Evolutionary conservation across 495 filamentous ascomycete species (phyloP).

Genomic region (Xylaria bambusicola): DNA sequence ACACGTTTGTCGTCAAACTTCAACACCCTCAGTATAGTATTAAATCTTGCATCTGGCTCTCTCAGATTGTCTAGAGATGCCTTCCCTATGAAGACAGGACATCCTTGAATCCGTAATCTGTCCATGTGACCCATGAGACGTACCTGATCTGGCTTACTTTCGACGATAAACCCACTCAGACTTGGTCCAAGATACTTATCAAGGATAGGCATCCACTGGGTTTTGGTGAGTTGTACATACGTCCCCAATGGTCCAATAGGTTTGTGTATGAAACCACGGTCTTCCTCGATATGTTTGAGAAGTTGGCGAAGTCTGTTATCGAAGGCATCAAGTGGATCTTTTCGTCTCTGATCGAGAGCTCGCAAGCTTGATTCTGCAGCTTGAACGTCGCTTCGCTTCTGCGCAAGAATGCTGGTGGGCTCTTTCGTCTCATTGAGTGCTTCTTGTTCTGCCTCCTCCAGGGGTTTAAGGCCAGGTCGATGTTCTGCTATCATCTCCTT

Average conservation of each 20-base stretch:
- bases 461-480: conserved; percentile 24
- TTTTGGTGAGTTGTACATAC: conserved; percentile 71
- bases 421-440: conserved; percentile 33
- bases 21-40: conserved; percentile 77
- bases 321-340: conserved; percentile 52
- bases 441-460: conserved; percentile 30
- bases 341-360: conserved; percentile 33
- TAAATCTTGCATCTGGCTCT: conserved; percentile 71
- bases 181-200: conserved; percentile 68
- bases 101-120: conserved; percentile 51
- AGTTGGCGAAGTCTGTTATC: conserved; percentile 62
- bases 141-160: conserved; percentile 66
- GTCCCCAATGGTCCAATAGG: conserved; percentile 85
- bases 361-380: conserved; percentile 43
- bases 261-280: conserved; percentile 63
- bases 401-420: conserved; percentile 40
- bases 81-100: conserved; percentile 67
- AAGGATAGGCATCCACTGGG: conserved; percentile 80
- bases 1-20: conserved; percentile 81
- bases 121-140: conserved; percentile 65
- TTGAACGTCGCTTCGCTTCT: conserved; percentile 53
- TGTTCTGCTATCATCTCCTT: conserved; percentile 40
- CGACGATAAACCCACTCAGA: conserved; percentile 78
- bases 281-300: conserved; percentile 64
- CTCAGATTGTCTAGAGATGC: conserved; percentile 61